phyloP scores from a whole-genome alignment of 495 filamentous ascomycete species.

The Penicillium goetzii region DNA sequence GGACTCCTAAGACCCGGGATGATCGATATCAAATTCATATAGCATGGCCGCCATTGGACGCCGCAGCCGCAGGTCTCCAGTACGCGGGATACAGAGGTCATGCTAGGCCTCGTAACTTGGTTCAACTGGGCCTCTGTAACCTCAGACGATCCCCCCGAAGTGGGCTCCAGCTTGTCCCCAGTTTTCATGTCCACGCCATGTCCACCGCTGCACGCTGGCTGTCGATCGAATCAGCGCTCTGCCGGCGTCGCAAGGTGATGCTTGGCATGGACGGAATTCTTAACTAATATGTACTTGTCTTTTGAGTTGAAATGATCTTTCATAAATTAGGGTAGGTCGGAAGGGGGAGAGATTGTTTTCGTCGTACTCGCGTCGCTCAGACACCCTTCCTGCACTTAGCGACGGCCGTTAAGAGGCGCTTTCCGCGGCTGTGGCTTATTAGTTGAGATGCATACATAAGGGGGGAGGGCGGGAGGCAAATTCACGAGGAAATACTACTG shows the following conservation, averaged over 20 bases:
- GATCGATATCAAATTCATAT: constrained; percentile 33
- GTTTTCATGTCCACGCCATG: constrained; percentile 27
- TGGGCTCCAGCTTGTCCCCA: constrained; percentile 24
- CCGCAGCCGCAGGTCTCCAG: constrained; percentile 34
- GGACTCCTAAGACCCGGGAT: constrained; percentile 22
- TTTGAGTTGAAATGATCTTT: background rate
- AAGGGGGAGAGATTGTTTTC: background rate
- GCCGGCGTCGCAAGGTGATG: background rate
- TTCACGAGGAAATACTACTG: background rate
- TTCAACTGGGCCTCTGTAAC: constrained; percentile 10
- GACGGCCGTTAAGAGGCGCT: constrained; percentile 24
- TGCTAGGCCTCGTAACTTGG: background rate
- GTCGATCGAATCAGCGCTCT: constrained; percentile 18
- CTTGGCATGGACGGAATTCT: constrained; percentile 19
- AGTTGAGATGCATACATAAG: background rate
- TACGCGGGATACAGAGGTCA: constrained; percentile 20
- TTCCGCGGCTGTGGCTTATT: constrained; percentile 32
- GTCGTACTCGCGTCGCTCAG: background rate
- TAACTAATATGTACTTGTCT: background rate
- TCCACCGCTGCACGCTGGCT: constrained; percentile 2
- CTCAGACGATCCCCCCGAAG: constrained; percentile 28
- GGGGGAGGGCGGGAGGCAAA: background rate
- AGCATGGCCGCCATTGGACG: constrained; percentile 32
- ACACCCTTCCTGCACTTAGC: background rate
- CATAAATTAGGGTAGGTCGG: background rate